A percentile compares a stretch with the other conserved stretches of the same genome.
Conservation (phyloP, 306 rosid genomes). For the Sphenostylis stenocarpa region DNA sequence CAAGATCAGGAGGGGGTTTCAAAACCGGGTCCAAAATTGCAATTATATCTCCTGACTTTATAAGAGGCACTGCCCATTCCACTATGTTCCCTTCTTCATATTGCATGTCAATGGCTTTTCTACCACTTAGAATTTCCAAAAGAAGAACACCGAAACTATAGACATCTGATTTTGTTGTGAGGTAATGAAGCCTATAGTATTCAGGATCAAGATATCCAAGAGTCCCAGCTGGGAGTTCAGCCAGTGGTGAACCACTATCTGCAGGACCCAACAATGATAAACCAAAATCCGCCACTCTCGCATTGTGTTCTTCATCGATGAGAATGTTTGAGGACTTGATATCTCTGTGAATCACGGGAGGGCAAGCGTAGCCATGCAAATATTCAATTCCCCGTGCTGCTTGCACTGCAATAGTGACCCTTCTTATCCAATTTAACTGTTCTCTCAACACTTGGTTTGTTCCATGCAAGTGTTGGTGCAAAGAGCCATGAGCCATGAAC, state of each 20-base stretch:
- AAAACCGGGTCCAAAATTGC: constrained; percentile 66
- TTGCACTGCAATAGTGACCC: constrained; percentile 92
- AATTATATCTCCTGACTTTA: constrained; percentile 64
- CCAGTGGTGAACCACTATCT: constrained; percentile 85
- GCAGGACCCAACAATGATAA: constrained; percentile 79
- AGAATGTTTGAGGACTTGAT: constrained; percentile 94
- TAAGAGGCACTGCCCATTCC: constrained; percentile 93
- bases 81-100: constrained; percentile 88
- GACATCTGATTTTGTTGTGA: constrained; percentile 94
- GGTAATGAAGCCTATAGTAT: constrained; percentile 94
- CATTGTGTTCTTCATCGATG: constrained; percentile 95
- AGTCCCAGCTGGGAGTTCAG: constrained; percentile 93
- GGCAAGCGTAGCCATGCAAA: constrained; percentile 88
- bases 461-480: constrained; percentile 86
- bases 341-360: constrained; percentile 89
- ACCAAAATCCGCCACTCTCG: constrained; percentile 94
- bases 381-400: constrained; percentile 94
- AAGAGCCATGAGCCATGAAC: constrained; percentile 93
- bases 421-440: constrained; percentile 85
- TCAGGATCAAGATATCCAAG: constrained; percentile 98
- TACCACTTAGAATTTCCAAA: constrained; percentile 84
- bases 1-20: constrained; percentile 72
- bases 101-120: constrained; percentile 96
- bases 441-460: constrained; percentile 61
- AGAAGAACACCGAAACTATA: constrained; percentile 92